Evolutionary conservation across 83 land plant genomes (phyloP).

Genomic region (Isoetes engelmannii): DNA sequence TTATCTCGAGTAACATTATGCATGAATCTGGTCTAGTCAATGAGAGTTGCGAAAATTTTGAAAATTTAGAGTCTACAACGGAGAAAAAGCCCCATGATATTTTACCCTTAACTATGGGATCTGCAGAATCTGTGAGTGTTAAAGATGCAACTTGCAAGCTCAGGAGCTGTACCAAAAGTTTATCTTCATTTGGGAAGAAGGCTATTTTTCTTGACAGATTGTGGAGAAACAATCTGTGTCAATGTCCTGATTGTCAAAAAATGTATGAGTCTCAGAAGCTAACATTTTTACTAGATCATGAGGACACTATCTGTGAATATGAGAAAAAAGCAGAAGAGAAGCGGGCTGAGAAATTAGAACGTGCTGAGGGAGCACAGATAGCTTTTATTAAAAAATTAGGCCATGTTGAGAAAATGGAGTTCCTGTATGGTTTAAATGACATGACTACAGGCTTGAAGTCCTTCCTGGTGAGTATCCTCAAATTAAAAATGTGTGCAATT

Average conservation of each 20-base stretch:
- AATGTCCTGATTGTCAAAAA: conserved; percentile 46
- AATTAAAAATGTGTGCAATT: too few species aligned
- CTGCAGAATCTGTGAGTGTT: neutral
- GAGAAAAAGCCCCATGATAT: neutral
- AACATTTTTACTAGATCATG: conserved; percentile 54
- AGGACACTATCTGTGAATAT: conserved; percentile 70
- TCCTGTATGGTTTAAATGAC: conserved; percentile 76
- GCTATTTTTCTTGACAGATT: conserved; percentile 65
- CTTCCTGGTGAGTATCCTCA: conserved; percentile 46
- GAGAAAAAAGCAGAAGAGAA: conserved; percentile 67
- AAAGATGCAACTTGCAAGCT: neutral
- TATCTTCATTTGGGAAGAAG: conserved; percentile 7
- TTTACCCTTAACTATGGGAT: neutral
- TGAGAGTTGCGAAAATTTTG: neutral
- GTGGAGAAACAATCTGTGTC: conserved; percentile 77
- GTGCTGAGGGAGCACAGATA: conserved; percentile 49
- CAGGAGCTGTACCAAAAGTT: neutral
- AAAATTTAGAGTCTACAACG: neutral
- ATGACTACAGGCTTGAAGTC: conserved; percentile 57
- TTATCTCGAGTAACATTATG: conserved; percentile 5
- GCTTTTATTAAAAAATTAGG: conserved; percentile 61
- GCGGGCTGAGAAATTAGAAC: conserved; percentile 64
- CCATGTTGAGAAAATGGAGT: conserved; percentile 76
- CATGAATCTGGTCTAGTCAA: conserved; percentile 4
- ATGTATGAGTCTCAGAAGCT: conserved; percentile 45